Base-by-base conservation (phyloP, 208 protist species). In the Leishmania tropica region DNA sequence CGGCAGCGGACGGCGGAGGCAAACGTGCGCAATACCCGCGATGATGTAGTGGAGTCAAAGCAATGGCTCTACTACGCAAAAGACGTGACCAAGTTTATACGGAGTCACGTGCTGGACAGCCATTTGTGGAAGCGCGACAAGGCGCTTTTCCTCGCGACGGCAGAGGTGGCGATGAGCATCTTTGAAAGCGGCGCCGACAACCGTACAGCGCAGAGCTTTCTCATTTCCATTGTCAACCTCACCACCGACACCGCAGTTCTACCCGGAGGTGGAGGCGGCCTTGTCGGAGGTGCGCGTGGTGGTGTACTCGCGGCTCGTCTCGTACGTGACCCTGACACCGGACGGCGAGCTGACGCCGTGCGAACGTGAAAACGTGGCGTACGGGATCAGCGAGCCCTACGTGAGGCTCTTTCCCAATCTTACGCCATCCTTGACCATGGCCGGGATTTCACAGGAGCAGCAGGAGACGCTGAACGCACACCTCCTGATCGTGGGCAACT, bases 21-120 rank as follows among this genome's bases (percentile, higher is more conserved):
- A 54, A 51, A 62, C 35, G 40, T 10, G 21, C 42, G 67, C 17
- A 74, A 28, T n/a, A 53, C 78, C 7, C 48, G 90, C 15, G 88
- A 90, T 45, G 92, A 97, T 11, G 85, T 95, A 31, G 75, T 88
- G 10, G 84, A 94, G 67, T 60, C 76, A 17, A 94, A 90, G 75
- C 91, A 95, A 74, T 90, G 90, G 82, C 86, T 93, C 48, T 90
- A 87, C 76, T 92, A 90, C 78, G 88, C 90, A 28, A 94, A 93
- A 65, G 92, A 96, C 48, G 84, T 95, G 2, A 62, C 90, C 5
- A 81, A 68, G 15, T 97, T 94, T 78, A 80, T 94, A 40, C 88
- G 89, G 40, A 68, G 51, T 6, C 76, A 89, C 42, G 80, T 95
- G 28, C 68, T 95, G 64, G 91, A 97, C 35, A 81, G 78, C 15